Base-by-base conservation (phyloP, 2,329 filamentous ascomycete genomes). In the Drechmeria coniospora region DNA sequence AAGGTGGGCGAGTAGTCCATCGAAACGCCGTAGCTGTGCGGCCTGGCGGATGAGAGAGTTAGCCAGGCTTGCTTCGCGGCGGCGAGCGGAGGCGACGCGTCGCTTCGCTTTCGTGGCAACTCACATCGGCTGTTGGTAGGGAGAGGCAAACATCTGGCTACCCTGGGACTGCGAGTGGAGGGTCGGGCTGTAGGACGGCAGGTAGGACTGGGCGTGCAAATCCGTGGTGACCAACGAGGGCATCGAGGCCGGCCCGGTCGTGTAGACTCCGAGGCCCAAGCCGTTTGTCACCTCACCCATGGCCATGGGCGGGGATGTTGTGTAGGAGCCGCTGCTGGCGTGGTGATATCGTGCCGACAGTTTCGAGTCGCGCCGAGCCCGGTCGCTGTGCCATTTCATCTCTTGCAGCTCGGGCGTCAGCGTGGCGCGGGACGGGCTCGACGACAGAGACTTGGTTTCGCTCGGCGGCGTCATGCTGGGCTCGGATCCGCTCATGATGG, bases 321-420 rank as follows among this genome's bases (percentile, higher is more conserved):
- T 25, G 51, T 60, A 39, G 40, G 64, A 34, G 37, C 47, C 53
- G 50, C 62, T 68, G 44, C 57, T 61, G 18, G 59, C 56, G 29
- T 68, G 61, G 36, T 63, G 59, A 26, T 63, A 54, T 32, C 68
- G 61, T 7, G 51, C 46, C 3, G 59, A 55, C 11, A 65, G 46
- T 44, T 74, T 75, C 6, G 64, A 63, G 37, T 70, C 66, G 38
- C 70, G 58, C 32, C 72, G 63, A 24, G 58, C 64, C 38, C 65
- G 65, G 37, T 74, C 69, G 34, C 63, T 59, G 40, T 75, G 69
- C 32, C 68, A 60, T 51, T 70, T 74, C 23, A 74, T 45, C 41
- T 73, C 69, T 36, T 70, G 63, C 45, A 74, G 68, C 43, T 74
- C 68, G 6, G 66, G 54, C 5, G 67, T 69, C 42, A 74, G 56